A percentile compares a stretch with the other conserved stretches of the same genome.
phyloP scores from a whole-genome alignment of 1,139 yeast genomes.

The Blastobotrys apis region DNA sequence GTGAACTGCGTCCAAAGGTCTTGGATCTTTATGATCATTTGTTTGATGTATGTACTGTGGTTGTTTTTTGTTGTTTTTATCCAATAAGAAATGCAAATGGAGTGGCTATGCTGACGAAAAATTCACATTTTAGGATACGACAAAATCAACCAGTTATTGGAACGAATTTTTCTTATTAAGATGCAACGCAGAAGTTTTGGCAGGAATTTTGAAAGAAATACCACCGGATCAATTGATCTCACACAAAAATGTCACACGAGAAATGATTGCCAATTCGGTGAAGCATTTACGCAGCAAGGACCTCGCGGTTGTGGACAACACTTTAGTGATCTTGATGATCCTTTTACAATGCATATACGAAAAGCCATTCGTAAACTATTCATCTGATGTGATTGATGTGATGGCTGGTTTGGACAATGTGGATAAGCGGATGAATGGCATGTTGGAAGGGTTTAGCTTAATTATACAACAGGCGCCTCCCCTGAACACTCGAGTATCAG shows the following conservation, averaged over 20 bases:
- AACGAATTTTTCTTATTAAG: slow-evolving; percentile 37
- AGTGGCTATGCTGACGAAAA: too few relatives aligned
- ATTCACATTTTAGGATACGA: background rate
- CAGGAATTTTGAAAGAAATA: slow-evolving; percentile 21
- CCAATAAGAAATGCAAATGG: background rate
- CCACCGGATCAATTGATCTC: slow-evolving; percentile 30
- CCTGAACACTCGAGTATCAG: slow-evolving; percentile 28
- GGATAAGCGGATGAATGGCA: slow-evolving; percentile 31
- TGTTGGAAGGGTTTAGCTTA: slow-evolving; percentile 28
- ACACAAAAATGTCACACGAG: slow-evolving; percentile 24
- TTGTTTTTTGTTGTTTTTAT: background rate
- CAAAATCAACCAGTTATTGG: slow-evolving; percentile 36
- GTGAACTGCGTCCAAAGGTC: slow-evolving; percentile 36
- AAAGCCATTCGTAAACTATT: slow-evolving; percentile 31
- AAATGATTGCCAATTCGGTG: slow-evolving; percentile 29
- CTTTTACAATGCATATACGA: slow-evolving; percentile 31
- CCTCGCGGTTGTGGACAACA: slow-evolving; percentile 25
- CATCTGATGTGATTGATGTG: slow-evolving; percentile 33
- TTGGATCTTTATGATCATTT: slow-evolving; percentile 35
- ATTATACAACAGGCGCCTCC: slow-evolving; percentile 23
- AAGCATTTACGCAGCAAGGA: slow-evolving; percentile 22
- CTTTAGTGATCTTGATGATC: slow-evolving; percentile 27
- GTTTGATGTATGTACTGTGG: slow-evolving; percentile 26
- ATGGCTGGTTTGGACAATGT: slow-evolving; percentile 37
- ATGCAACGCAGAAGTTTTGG: slow-evolving; percentile 31